Base-by-base conservation (phyloP, 352 stramenopile genomes). In the Globisporangium paddicum region DNA sequence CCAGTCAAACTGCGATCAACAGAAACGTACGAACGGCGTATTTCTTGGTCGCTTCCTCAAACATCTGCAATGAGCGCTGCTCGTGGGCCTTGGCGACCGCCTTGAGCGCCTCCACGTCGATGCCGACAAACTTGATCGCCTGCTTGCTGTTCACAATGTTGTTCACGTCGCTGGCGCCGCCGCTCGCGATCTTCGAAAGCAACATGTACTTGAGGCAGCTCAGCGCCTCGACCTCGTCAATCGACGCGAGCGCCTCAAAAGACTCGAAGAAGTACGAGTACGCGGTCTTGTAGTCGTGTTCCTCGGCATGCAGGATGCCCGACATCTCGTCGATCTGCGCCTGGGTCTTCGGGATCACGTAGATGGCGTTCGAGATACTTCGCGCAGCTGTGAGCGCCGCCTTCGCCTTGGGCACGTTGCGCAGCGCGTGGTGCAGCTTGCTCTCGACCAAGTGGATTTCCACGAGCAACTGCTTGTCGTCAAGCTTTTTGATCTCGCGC, bases 251-350 rank as follows among this genome's bases (percentile, higher is more conserved):
- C 7, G 95, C 96, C 71, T 98, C 95, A 58, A 98, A 98, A 0
- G 91, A 83, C 67, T 99, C 97, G 55, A 99, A 96, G 76, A 99
- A 99, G 86, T 99, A 99, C 46, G 96, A 99, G 72, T 99, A 98
- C 11, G 96, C 94, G 18, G 97, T 99, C 77, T 98, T 98, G 83
- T 99, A 99, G 80, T 99, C 97, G 41, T 91, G 82, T 75, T 99
- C 97, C 67, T 99, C 96, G 11, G 93, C 97, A 70, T 99, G 95
- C 34, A 99, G 84, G 41, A 97, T 96, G 38, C 97, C 97, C 52
- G 89, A 98, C 96, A 99, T 99, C 61, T 98, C 87, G 69, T 99
- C 96, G 55, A 97, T 97, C 58, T 96, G 86, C 38, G 86, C 88
- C 73, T 99, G 97, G 32, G 98, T 90, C 40, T 82, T 79, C 3